phyloP scores from a whole-genome alignment of 2,329 filamentous ascomycete species.

The Epicoccum sorghinum region DNA sequence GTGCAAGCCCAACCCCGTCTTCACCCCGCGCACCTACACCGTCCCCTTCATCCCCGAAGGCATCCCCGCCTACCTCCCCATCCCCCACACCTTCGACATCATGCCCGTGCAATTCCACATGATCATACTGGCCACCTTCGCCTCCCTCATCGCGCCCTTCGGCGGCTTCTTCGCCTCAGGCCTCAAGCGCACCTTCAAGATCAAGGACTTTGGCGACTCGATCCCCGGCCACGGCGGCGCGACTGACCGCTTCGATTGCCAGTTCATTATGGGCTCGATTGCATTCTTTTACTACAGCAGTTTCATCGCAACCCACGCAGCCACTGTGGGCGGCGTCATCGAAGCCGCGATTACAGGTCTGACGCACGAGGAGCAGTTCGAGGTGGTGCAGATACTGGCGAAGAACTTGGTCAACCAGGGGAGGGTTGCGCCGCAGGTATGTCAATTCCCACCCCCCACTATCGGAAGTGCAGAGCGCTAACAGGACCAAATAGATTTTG shows the following conservation, averaged over 20 bases:
- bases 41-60: slow-evolving; percentile 57
- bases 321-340: slow-evolving; percentile 83
- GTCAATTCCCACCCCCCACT: no score
- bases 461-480: no score
- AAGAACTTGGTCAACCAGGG: slow-evolving; percentile 71
- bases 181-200: slow-evolving; percentile 97
- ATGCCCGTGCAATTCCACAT: slow-evolving; percentile 94
- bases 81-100: slow-evolving; percentile 74
- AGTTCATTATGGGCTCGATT: slow-evolving; percentile 99
- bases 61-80: slow-evolving; percentile 53
- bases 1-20: slow-evolving; percentile 90
- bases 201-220: slow-evolving; percentile 99
- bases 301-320: slow-evolving; percentile 90
- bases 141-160: slow-evolving; percentile 94
- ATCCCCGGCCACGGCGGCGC: slow-evolving; percentile 98
- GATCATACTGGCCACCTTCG: slow-evolving; percentile 87
- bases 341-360: slow-evolving; percentile 92
- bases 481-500: no score
- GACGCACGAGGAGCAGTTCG: slow-evolving; percentile 84
- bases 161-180: slow-evolving; percentile 98
- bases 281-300: slow-evolving; percentile 98
- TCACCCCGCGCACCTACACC: slow-evolving; percentile 76
- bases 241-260: slow-evolving; percentile 98
- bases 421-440: slow-evolving; percentile 60
- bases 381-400: slow-evolving; percentile 68